phyloP scores from a whole-genome alignment of 495 filamentous ascomycete genomes.

The Penicillium ucsense region DNA sequence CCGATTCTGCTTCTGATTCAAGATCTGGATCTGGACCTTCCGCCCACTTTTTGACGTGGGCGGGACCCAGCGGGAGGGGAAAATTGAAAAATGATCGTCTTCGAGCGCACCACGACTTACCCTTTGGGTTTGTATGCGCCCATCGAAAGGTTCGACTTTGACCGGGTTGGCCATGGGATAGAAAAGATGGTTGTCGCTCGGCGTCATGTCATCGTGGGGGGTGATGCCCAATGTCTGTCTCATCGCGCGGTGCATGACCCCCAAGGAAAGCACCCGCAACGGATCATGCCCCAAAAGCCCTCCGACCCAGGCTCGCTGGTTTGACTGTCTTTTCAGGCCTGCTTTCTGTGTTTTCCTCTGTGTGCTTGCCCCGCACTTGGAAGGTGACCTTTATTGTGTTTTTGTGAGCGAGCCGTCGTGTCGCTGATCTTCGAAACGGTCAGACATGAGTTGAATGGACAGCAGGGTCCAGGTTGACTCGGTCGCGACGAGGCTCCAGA shows the following conservation, averaged over 20 bases:
- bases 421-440: background rate
- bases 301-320: too few relatives aligned
- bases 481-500: too few relatives aligned
- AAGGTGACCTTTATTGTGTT: too few relatives aligned
- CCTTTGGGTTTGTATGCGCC: conserved; percentile 9
- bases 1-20: background rate
- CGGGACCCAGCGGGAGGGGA: background rate
- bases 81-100: background rate
- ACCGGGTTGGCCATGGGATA: conserved; percentile 1
- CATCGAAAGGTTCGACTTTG: background rate
- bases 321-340: too few relatives aligned
- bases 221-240: conserved; percentile 8
- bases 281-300: conserved; percentile 7
- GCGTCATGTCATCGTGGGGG: conserved; percentile 2
- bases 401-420: background rate
- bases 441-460: background rate
- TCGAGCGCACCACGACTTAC: conserved; percentile 1
- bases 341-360: too few relatives aligned
- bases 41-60: background rate
- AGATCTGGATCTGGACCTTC: background rate
- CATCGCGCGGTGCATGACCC: conserved; percentile 14
- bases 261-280: background rate
- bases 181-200: conserved; percentile 4
- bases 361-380: too few relatives aligned
- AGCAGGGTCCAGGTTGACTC: background rate